Percentiles rank a stretch among this genome's conserved stretches.
Conservation (phyloP, 768 basidiomycete genomes). For the Tulasnella sp. region DNA sequence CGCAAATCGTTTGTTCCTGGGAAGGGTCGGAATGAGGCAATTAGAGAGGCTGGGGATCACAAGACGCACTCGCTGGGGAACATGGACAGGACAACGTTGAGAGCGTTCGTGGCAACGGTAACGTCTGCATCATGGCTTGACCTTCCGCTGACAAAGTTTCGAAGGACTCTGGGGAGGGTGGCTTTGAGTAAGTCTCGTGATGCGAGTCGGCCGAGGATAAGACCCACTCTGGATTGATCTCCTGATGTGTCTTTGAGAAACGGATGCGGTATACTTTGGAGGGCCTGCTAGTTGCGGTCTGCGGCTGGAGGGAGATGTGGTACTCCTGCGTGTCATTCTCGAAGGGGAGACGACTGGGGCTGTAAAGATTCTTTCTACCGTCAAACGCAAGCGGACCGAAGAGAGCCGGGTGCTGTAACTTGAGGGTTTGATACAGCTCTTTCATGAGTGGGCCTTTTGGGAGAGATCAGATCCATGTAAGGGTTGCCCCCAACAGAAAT, state of each 20-base stretch:
- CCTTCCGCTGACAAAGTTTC: conserved; percentile 48
- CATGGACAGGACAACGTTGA: conserved; percentile 68
- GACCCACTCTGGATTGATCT: conserved; percentile 45
- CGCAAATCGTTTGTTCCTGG: conserved; percentile 39
- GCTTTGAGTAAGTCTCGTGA: background rate
- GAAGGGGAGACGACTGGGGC: conserved; percentile 50
- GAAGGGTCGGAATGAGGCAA: background rate
- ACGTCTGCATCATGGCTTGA: conserved; percentile 59
- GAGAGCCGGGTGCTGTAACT: conserved; percentile 39
- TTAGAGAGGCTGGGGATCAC: background rate
- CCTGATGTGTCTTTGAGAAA: conserved; percentile 32
- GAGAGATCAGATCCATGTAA: conserved; percentile 59
- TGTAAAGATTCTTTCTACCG: conserved; percentile 67
- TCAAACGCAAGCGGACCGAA: conserved; percentile 72
- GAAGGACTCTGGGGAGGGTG: conserved; percentile 39
- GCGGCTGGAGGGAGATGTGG: conserved; percentile 20
- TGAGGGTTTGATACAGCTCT: conserved; percentile 53
- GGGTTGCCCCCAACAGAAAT: conserved; percentile 38
- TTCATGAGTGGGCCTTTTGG: conserved; percentile 45
- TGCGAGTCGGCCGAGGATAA: background rate
- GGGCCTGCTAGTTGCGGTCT: conserved; percentile 12
- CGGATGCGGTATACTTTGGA: conserved; percentile 52
- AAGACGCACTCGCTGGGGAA: conserved; percentile 39
- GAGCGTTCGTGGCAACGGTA: conserved; percentile 45
- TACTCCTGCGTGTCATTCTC: conserved; percentile 38